Evolutionary conservation across 2,329 filamentous ascomycete species (phyloP), one percentile per base, ranked within the genome.

Genomic region (Diaporthe sp.): DNA sequence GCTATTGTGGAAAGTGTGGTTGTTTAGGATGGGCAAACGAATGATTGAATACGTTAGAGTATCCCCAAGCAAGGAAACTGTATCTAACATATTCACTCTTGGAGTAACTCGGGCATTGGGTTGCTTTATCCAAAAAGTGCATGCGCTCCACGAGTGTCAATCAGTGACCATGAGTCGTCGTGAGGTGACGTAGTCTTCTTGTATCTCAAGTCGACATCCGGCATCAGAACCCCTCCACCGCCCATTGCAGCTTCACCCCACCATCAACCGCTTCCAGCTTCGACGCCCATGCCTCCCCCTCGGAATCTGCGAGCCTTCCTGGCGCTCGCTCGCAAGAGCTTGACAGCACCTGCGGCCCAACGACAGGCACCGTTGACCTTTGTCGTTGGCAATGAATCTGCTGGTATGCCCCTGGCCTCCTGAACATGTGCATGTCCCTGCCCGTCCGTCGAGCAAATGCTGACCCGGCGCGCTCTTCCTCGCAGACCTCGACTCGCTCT

Each of bases 401-500:
- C 91, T 74, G 92, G 92, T 91, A 81, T 51, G 63, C 57, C 55
- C 12, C n/a, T 42, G 22, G 2, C 3, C 34, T 22, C 13, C 47
- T 53, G 44, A n/a, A 9, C n/a, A 22, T 28, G 20, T 49, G 4
- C 63, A 39, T 12, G 9, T 53, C 22, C 47, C 20, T 37, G 22
- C 22, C 13, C 3, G 34, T 8, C 44, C 31, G 8, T 3, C 31
- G 57, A 25, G 57, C 31, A 25, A 39, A 28, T 37, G n/a, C 60
- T 44, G 34, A 49, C 47, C 67, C 37, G 20, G 37, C 17, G 37
- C 31, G n/a, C 39, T 9, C 44, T 39, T 9, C 44, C 7, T 31
- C 34, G 31, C 31, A 94, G 94, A 97, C 79, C 92, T 97, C 73
- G 94, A 97, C 85, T 96, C 94, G 2, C 89, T 97, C 79, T 94